Conservation (phyloP, 805 yeast genomes). For the Pichia occidentalis region DNA sequence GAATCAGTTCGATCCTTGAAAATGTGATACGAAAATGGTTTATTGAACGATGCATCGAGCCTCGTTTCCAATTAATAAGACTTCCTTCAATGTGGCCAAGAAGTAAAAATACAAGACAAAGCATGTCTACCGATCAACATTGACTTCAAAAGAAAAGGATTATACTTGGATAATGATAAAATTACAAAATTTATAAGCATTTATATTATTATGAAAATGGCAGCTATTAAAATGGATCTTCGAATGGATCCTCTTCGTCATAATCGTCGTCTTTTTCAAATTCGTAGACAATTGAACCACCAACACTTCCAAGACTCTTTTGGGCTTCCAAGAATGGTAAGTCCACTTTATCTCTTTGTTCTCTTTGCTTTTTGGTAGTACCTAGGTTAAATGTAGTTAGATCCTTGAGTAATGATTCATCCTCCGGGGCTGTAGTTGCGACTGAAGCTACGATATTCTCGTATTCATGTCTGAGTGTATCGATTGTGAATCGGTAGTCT, state of each 20-base stretch:
- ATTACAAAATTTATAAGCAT: background rate
- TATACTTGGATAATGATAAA: too few species aligned
- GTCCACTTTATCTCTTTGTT: conserved; percentile 78
- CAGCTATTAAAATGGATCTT: conserved; percentile 54
- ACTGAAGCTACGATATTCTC: conserved; percentile 22
- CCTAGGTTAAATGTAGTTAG: conserved; percentile 84
- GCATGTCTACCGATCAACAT: conserved; percentile 2
- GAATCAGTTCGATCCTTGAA: conserved; percentile 79
- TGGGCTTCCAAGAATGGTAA: conserved; percentile 92
- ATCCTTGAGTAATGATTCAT: conserved; percentile 50
- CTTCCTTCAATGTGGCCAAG: conserved; percentile 88
- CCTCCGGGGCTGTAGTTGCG: conserved; percentile 19
- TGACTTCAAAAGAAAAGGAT: too few species aligned
- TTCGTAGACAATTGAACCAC: conserved; percentile 94
- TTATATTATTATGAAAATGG: background rate
- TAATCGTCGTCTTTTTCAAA: conserved; percentile 96
- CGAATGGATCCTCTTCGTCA: conserved; percentile 97
- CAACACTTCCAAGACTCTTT: conserved; percentile 52
- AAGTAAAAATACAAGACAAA: conserved; percentile 47
- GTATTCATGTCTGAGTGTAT: conserved; percentile 39
- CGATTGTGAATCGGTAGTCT: conserved; percentile 46
- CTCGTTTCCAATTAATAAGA: conserved; percentile 78
- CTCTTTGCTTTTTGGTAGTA: conserved; percentile 66
- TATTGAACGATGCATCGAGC: conserved; percentile 87
- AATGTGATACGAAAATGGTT: conserved; percentile 81